These are phyloP conservation scores for Polytrichum commune DNA, from an alignment of 225 moss, liverwort and hornwort species.

Conservation along the genomic window DNA sequence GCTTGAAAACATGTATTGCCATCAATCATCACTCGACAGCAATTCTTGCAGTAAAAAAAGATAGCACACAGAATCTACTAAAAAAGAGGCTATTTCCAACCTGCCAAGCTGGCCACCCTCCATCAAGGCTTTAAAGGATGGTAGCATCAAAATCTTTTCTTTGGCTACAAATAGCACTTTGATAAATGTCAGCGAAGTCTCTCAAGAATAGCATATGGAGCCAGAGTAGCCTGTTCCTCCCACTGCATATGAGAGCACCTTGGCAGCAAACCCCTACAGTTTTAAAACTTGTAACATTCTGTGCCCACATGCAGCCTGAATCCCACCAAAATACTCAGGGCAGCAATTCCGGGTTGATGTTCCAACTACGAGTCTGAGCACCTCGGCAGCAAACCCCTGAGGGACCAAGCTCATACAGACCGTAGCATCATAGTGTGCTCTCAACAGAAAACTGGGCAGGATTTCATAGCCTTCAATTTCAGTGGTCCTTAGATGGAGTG, in stretches of 20 bases:
- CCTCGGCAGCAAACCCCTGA: not conserved
- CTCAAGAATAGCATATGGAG: slow-evolving; percentile 19
- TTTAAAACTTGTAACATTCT: slow-evolving; percentile 14
- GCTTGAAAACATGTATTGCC: too few relatives aligned
- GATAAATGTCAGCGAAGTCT: slow-evolving; percentile 1
- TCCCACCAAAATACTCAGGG: slow-evolving; percentile 20
- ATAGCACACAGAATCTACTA: too few relatives aligned
- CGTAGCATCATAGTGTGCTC: slow-evolving; percentile 7
- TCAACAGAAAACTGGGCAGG: slow-evolving; percentile 5
- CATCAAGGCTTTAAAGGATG: slow-evolving; percentile 15
- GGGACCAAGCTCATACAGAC: slow-evolving; percentile 6
- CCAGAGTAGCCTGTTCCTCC: slow-evolving; percentile 6
- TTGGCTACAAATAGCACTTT: slow-evolving; percentile 1
- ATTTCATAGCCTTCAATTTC: slow-evolving; percentile 16
- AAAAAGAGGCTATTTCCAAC: slow-evolving; percentile 18
- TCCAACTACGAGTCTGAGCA: not conserved
- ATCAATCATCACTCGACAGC: too few relatives aligned
- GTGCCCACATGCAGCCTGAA: slow-evolving; percentile 10
- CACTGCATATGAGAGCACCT: slow-evolving; percentile 8
- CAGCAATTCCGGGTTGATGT: slow-evolving; percentile 10
- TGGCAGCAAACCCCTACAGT: slow-evolving; percentile 19
- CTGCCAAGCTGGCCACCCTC: slow-evolving; percentile 22
- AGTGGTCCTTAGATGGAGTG: slow-evolving; percentile 11
- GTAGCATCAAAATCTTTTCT: not conserved
- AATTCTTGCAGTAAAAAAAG: too few relatives aligned